A percentile compares a stretch with the other conserved stretches of the same genome.
Evolutionary conservation across 371 early-diverging fungal genomes (phyloP).

Genomic region (Umbelopsis sp.): DNA sequence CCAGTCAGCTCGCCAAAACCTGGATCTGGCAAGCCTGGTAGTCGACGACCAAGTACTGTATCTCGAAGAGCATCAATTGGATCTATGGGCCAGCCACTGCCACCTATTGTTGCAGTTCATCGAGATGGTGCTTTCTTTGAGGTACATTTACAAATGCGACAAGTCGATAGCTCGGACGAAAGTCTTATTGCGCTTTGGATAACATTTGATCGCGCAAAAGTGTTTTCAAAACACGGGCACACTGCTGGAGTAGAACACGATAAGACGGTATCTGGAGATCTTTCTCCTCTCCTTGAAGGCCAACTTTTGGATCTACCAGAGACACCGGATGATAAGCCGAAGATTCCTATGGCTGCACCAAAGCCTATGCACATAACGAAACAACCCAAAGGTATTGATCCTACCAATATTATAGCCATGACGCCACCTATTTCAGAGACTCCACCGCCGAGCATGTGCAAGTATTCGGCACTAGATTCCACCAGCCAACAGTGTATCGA

Average conservation of each 20-base stretch:
- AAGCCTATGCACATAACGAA: conserved; percentile 14
- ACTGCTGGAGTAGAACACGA: conserved; percentile 10
- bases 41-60: not conserved
- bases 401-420: conserved; percentile 16
- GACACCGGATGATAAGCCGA: conserved; percentile 8
- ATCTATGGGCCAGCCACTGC: conserved; percentile 38
- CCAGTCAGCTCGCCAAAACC: conserved; percentile 5
- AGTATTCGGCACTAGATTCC: conserved; percentile 44
- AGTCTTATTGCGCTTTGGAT: conserved; percentile 70
- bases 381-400: conserved; percentile 1
- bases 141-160: conserved; percentile 66
- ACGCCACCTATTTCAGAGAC: conserved; percentile 21
- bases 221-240: conserved; percentile 13
- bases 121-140: conserved; percentile 67
- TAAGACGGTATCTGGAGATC: not conserved
- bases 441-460: conserved; percentile 15
- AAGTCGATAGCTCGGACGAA: conserved; percentile 55
- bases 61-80: conserved; percentile 21
- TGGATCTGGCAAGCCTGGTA: not conserved
- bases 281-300: not conserved
- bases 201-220: conserved; percentile 59
- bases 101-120: conserved; percentile 63
- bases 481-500: conserved; percentile 49
- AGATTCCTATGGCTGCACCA: conserved; percentile 9
- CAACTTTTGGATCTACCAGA: conserved; percentile 6